Base-by-base conservation (phyloP, 768 basidiomycete species). In the Mrakia frigida region DNA sequence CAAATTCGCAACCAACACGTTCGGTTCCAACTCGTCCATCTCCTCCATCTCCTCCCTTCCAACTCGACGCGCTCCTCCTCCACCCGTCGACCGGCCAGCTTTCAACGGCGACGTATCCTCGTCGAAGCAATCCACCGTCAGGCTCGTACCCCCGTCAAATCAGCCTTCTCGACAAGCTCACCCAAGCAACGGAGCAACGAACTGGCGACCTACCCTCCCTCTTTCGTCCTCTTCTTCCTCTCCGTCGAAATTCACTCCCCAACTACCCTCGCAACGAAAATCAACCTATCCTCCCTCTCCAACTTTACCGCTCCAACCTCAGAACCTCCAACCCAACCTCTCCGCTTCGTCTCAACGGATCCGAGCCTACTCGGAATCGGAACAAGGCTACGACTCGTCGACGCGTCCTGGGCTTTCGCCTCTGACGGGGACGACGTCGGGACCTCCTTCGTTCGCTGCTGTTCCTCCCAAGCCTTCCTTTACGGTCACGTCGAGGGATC, bases 11-110 rank as follows among this genome's bases (percentile, higher is more conserved):
- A n/a, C 65, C 35, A 41, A 39, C n/a, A 37, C 37, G 0, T 68
- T 23, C 37, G 65, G 65, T 11, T 68, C 65, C 21, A 41, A 5
- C 35, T 68, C 65, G 1, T 68, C 65, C 11, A n/a, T 39, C 25
- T 68, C 25, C 6, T 39, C 65, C 9, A 39, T 39, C 35, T 25
- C 65, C 0, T 68, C 65, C 39, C 65, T 68, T 1, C 65, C 65
- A 37, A 68, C 65, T 23, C 33, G 65, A 39, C 65, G 65, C 25
- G 65, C 65, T 13, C 65, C 65, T 23, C 37, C 65, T 68, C 65
- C 65, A 11, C 65, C 65, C 2, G 39, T 39, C 1, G 65, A 68
- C 39, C 6, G 35, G 7, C 65, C 65, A 25, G 65, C 65, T 21
- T 68, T 43, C 65, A 35, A 68, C 65, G 65, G 65, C 25, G 21